Conservation (phyloP, 768 basidiomycete genomes). For the Macrolepiota fuliginosa region DNA sequence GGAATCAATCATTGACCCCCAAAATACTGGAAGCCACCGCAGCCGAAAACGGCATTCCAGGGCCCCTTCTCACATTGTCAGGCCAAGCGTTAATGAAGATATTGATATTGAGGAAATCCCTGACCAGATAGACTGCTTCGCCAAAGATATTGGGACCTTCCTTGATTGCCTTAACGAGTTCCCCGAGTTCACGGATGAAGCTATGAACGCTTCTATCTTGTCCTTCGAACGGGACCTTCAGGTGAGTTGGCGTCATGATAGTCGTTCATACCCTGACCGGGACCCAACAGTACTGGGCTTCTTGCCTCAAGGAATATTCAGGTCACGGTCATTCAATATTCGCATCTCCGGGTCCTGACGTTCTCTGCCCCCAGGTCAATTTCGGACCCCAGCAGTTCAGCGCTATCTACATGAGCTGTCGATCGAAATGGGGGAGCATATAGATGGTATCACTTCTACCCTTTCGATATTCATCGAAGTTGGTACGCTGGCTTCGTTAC, state of each 20-base stretch:
- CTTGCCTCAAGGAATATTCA: conserved; percentile 62
- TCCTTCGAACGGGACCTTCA: conserved; percentile 70
- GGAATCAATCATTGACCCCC: conserved; percentile 25
- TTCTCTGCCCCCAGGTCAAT: conserved; percentile 48
- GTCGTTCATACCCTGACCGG: not conserved
- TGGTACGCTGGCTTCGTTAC: conserved; percentile 37
- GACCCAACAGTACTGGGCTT: conserved; percentile 65
- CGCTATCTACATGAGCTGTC: conserved; percentile 72
- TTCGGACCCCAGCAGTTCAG: conserved; percentile 69
- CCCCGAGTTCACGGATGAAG: conserved; percentile 75
- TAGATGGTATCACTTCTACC: conserved; percentile 64
- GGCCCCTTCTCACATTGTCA: conserved; percentile 46
- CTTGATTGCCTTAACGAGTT: conserved; percentile 73
- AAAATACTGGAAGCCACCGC: conserved; percentile 30
- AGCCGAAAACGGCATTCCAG: conserved; percentile 32
- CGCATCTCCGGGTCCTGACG: not conserved
- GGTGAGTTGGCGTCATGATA: conserved; percentile 32
- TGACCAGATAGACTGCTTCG: conserved; percentile 57
- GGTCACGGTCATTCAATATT: conserved; percentile 30
- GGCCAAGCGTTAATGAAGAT: conserved; percentile 52
- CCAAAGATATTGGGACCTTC: conserved; percentile 65
- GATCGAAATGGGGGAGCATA: conserved; percentile 73
- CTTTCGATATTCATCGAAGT: conserved; percentile 75
- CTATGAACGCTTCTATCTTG: conserved; percentile 62
- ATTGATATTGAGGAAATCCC: conserved; percentile 68